Conservation (phyloP, 2,329 filamentous ascomycete genomes). For the Penicillium brevicompactum region DNA sequence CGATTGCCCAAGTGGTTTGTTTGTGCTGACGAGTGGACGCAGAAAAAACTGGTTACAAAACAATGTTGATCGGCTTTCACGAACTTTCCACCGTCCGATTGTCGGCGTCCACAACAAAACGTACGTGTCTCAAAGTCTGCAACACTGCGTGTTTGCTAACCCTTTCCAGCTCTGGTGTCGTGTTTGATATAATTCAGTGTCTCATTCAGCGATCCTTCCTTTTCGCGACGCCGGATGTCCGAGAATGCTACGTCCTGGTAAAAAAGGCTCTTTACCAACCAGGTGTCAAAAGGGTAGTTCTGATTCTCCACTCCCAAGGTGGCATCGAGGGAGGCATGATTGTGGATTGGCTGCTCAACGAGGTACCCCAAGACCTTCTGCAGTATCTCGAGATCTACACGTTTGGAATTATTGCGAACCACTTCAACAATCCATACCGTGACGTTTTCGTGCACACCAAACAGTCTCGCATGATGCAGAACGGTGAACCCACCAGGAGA, state of each 20-base stretch:
- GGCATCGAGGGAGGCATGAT: slow-evolving; percentile 73
- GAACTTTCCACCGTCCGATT: slow-evolving; percentile 70
- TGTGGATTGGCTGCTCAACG: slow-evolving; percentile 73
- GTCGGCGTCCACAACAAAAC: slow-evolving; percentile 75
- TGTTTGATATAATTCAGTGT: neutral
- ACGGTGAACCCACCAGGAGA: neutral
- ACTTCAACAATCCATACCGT: slow-evolving; percentile 75
- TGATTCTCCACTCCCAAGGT: slow-evolving; percentile 75
- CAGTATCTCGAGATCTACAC: slow-evolving; percentile 72
- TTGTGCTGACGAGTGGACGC: neutral
- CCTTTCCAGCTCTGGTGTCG: neutral
- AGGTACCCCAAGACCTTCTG: slow-evolving; percentile 65
- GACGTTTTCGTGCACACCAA: slow-evolving; percentile 33
- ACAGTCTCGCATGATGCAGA: slow-evolving; percentile 16
- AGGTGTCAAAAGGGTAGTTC: slow-evolving; percentile 65
- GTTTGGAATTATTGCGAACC: slow-evolving; percentile 75
- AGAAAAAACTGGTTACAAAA: slow-evolving; percentile 58
- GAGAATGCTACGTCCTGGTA: slow-evolving; percentile 61
- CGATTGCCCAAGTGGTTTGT: slow-evolving; percentile 18
- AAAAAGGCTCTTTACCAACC: slow-evolving; percentile 65
- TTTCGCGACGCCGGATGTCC: slow-evolving; percentile 69
- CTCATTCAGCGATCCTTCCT: slow-evolving; percentile 59
- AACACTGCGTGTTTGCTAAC: neutral
- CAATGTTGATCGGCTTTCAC: slow-evolving; percentile 69
- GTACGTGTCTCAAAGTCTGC: slow-evolving; percentile 52